Percentiles rank a stretch among this genome's conserved stretches.
Evolutionary conservation across 768 basidiomycete genomes (phyloP).

Genomic region (Boletus eberwhitei): DNA sequence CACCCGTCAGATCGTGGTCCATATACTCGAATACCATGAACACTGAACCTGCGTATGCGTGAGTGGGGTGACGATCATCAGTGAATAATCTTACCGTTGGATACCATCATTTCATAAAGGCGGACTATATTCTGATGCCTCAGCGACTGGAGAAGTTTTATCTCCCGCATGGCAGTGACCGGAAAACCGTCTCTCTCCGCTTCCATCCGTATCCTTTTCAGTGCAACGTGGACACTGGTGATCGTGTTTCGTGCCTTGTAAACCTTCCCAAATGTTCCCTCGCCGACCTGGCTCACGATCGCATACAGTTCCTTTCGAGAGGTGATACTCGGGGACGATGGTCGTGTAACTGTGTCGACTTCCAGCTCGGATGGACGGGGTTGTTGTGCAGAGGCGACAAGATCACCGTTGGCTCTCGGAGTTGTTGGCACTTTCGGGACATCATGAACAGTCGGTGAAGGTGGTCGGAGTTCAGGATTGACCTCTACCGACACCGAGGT

Average conservation of each 20-base stretch:
- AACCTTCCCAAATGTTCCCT: slow-evolving; percentile 98
- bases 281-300: slow-evolving; percentile 91
- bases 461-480: slow-evolving; percentile 12
- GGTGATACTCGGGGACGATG: slow-evolving; percentile 26
- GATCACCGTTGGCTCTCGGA: slow-evolving; percentile 26
- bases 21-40: slow-evolving; percentile 99
- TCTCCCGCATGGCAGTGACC: slow-evolving; percentile 98
- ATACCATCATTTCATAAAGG: slow-evolving; percentile 98
- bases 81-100: slow-evolving; percentile 62
- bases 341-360: slow-evolving; percentile 23
- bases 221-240: slow-evolving; percentile 75
- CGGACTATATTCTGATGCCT: slow-evolving; percentile 86
- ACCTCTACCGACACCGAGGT: slow-evolving; percentile 5
- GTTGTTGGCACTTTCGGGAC: slow-evolving; percentile 18
- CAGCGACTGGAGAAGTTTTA: slow-evolving; percentile 92
- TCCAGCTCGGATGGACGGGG: slow-evolving; percentile 23
- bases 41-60: slow-evolving; percentile 65
- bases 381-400: slow-evolving; percentile 19
- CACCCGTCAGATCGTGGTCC: slow-evolving; percentile 96
- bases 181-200: slow-evolving; percentile 97
- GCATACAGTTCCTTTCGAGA: slow-evolving; percentile 65
- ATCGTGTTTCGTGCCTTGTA: slow-evolving; percentile 89
- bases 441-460: slow-evolving; percentile 20
- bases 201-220: slow-evolving; percentile 98
- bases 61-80: neutral